Evolutionary conservation across 805 yeast species (phyloP), one percentile per base, ranked within the genome.

Genomic region (Saccharomycodes ludwigii): DNA sequence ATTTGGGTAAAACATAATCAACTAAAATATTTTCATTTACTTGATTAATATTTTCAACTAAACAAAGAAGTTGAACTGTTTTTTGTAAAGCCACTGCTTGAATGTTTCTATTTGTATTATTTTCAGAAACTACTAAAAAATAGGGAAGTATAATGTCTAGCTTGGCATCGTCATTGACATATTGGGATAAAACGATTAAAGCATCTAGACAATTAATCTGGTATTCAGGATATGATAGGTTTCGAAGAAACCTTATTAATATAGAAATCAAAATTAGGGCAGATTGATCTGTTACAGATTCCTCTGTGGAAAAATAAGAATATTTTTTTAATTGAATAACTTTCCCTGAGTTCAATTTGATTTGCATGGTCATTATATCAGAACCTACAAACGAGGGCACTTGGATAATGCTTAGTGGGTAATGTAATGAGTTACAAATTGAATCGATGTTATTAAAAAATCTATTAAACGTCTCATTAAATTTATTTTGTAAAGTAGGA

Each of bases 131-230:
- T n/a, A 72, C 58, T 15, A 82, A 67, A 16, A 91, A 51, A 47
- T 78, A 83, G 0, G 98, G 97, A 16, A 91, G 52, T 20, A 84
- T 73, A 27, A 96, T 57, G 50, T 91, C 96, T 24, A 91, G 59
- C 48, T 85, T 88, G 11, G 75, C 76, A 35, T 81, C 94, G 48
- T 91, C 97, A 16, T 71, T 69, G 2, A 84, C 61, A 35, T 72
- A 68, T 45, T 82, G 94, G 2, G 88, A 71, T 13, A 88, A 62
- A 0, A 83, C 80, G 6, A 82, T 51, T 1, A 91, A 66, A 39
- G 86, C 54, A 45, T 84, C 91, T 39, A 93, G 66, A 1, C 86
- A 88, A 44, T 72, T 70, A 9, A 41, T 26, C 29, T 47, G 44
- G 4, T 41, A 39, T 2, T 31, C 31, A 5, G 41, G 36, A 6